Conservation (phyloP, 2,329 filamentous ascomycete species). For the Fusarium austroafricanum region DNA sequence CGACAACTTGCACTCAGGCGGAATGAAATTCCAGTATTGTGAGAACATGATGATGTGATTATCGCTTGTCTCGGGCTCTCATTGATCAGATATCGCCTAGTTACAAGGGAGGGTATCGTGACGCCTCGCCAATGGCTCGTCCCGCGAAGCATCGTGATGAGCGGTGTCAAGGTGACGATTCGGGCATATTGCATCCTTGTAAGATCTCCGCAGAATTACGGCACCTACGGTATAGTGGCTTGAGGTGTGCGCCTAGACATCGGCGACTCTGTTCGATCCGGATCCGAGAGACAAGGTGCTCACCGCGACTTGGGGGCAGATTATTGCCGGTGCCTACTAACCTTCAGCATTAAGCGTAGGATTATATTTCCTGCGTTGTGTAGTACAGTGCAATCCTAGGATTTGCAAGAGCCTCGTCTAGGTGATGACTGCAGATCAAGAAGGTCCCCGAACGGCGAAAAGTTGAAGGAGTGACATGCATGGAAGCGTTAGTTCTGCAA, state of each 20-base stretch:
- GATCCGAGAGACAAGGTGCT: conserved; percentile 8
- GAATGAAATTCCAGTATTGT: not conserved
- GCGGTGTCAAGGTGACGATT: conserved; percentile 9
- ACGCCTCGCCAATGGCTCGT: conserved; percentile 11
- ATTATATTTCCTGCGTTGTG: not conserved
- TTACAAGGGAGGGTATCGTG: conserved; percentile 26
- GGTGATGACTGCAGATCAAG: conserved; percentile 30
- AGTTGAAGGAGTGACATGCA: conserved; percentile 24
- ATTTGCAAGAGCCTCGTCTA: not conserved
- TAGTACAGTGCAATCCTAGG: not conserved
- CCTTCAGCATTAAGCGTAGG: not conserved
- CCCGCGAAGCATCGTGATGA: not conserved
- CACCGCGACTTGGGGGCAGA: not conserved
- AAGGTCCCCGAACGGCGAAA: not conserved
- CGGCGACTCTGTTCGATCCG: conserved; percentile 1
- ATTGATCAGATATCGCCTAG: conserved; percentile 21
- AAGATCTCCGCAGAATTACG: conserved; percentile 19
- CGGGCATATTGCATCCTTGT: conserved; percentile 1
- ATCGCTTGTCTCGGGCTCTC: not conserved
- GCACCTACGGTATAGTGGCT: not conserved
- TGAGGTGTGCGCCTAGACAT: conserved; percentile 13
- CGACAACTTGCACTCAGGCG: conserved; percentile 2
- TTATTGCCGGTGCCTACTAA: not conserved
- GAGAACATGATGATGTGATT: not conserved
- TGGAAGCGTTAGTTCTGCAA: conserved; percentile 9